A percentile compares a stretch with the other conserved stretches of the same genome.
Conservation (phyloP, 257 asterid genomes). For the Coffea canephora region DNA sequence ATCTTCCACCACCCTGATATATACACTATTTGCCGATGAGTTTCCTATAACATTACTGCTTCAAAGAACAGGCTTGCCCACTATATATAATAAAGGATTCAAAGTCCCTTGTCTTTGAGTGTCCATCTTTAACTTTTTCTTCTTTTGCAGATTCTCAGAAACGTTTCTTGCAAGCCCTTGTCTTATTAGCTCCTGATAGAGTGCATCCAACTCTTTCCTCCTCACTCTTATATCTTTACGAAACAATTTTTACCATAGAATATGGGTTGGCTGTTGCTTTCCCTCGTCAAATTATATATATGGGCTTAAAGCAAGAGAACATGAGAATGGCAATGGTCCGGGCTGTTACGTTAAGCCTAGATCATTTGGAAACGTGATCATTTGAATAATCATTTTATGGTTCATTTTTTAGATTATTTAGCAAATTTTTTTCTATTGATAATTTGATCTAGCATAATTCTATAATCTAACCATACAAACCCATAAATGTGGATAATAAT, state of each 20-base stretch:
- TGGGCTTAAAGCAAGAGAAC: too few species aligned
- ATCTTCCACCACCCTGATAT: neutral
- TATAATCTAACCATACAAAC: too few species aligned
- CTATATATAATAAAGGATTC: constrained; percentile 44
- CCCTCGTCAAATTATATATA: too few species aligned
- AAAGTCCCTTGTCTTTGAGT: constrained; percentile 92
- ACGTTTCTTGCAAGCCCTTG: constrained; percentile 87
- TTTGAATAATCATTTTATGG: too few species aligned
- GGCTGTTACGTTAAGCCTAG: too few species aligned
- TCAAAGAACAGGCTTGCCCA: constrained; percentile 13
- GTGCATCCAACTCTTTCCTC: neutral
- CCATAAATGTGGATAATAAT: too few species aligned
- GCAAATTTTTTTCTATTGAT: too few species aligned
- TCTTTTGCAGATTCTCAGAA: constrained; percentile 84
- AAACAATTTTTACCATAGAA: neutral
- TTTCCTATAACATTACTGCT: neutral
- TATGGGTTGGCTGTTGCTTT: neutral
- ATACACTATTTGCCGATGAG: neutral
- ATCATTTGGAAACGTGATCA: too few species aligned
- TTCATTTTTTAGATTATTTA: too few species aligned
- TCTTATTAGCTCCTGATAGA: neutral
- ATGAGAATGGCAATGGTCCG: too few species aligned
- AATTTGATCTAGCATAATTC: too few species aligned
- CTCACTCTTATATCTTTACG: neutral
- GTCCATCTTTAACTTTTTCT: constrained; percentile 57